phyloP scores from a whole-genome alignment of 805 yeast genomes.

The Sugiyamaella lignohabitans region DNA sequence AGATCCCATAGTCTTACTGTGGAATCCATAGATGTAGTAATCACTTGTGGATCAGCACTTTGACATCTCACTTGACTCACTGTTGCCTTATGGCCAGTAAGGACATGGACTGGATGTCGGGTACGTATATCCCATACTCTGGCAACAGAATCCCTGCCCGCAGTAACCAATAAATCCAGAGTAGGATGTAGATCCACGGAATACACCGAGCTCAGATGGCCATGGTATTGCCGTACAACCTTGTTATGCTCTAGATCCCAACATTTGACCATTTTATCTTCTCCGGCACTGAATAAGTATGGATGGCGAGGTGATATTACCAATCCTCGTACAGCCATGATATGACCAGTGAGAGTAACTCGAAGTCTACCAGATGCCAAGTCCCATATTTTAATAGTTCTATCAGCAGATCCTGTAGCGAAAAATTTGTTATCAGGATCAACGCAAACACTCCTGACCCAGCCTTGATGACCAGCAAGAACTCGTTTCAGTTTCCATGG shows the following conservation, averaged over 20 bases:
- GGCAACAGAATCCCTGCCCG: slow-evolving; percentile 80
- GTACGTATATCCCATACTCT: slow-evolving; percentile 93
- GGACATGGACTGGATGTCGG: slow-evolving; percentile 61
- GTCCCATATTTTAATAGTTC: slow-evolving; percentile 89
- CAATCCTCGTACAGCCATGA: slow-evolving; percentile 78
- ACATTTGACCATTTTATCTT: slow-evolving; percentile 86
- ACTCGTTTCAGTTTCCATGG: slow-evolving; percentile 71
- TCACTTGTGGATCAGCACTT: slow-evolving; percentile 74
- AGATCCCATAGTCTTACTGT: slow-evolving; percentile 89
- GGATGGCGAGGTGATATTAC: slow-evolving; percentile 72
- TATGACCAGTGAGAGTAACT: slow-evolving; percentile 81
- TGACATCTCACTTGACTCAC: slow-evolving; percentile 64
- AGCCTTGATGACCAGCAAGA: slow-evolving; percentile 85
- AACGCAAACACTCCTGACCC: slow-evolving; percentile 76
- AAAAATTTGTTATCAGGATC: slow-evolving; percentile 91
- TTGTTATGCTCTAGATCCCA: slow-evolving; percentile 92
- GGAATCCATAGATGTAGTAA: slow-evolving; percentile 77
- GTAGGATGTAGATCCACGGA: slow-evolving; percentile 83
- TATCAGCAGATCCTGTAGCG: slow-evolving; percentile 85
- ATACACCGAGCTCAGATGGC: slow-evolving; percentile 87
- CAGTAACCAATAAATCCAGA: slow-evolving; percentile 74
- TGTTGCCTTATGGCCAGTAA: slow-evolving; percentile 76
- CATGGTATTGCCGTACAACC: slow-evolving; percentile 82
- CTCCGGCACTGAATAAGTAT: slow-evolving; percentile 85
- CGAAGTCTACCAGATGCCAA: slow-evolving; percentile 61